Conservation (phyloP, 2,329 filamentous ascomycete genomes). For the Pseudopyricularia javanii region DNA sequence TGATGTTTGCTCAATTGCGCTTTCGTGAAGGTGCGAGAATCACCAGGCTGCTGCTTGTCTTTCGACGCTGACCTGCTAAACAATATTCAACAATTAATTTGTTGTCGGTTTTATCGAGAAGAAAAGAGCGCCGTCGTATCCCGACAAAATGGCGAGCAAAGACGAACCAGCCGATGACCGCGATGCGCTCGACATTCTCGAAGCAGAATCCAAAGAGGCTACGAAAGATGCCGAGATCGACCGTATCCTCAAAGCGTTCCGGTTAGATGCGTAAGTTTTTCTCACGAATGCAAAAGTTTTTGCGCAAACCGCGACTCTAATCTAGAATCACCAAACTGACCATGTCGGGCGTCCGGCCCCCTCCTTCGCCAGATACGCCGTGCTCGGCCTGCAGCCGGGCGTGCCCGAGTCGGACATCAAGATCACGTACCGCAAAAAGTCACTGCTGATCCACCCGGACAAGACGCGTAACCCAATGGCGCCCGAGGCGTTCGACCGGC, state of each 20-base stretch:
- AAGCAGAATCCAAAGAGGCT: conserved; percentile 79
- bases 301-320: background rate
- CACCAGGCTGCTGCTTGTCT: background rate
- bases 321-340: background rate
- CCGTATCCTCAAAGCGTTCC: conserved; percentile 83
- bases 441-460: conserved; percentile 97
- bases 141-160: background rate
- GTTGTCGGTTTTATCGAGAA: background rate
- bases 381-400: conserved; percentile 89
- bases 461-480: conserved; percentile 87
- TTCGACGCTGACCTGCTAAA: background rate
- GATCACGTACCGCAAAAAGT: conserved; percentile 86
- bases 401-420: conserved; percentile 96
- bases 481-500: conserved; percentile 88
- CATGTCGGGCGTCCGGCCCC: background rate
- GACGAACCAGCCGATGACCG: conserved; percentile 41
- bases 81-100: background rate
- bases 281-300: background rate
- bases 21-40: background rate
- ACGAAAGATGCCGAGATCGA: conserved; percentile 96
- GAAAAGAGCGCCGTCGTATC: background rate
- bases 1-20: no score
- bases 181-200: conserved; percentile 69
- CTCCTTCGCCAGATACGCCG: conserved; percentile 55
- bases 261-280: conserved; percentile 44